Conservation (phyloP, 257 asterid genomes). For the Avicennia marina region DNA sequence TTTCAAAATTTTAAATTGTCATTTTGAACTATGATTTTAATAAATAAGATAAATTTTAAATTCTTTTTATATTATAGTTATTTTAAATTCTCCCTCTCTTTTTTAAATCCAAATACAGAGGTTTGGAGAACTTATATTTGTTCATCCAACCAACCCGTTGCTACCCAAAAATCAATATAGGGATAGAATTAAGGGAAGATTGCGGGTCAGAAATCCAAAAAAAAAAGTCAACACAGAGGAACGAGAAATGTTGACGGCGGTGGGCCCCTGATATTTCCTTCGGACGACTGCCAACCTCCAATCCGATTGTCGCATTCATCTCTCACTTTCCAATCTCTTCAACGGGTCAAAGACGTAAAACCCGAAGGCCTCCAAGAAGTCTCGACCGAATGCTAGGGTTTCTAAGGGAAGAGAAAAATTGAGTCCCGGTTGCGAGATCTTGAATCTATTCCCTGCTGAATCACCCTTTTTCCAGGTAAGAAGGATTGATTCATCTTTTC, state of each 20-base stretch:
- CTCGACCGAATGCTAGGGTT: conserved; percentile 23
- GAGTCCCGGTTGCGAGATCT: neutral
- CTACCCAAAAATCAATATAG: too few species aligned
- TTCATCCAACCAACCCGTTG: too few species aligned
- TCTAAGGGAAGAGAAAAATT: conserved; percentile 14
- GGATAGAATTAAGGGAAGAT: neutral
- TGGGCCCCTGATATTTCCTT: conserved; percentile 27
- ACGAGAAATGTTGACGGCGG: conserved; percentile 11
- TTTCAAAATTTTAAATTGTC: too few species aligned
- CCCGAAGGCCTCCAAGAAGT: conserved; percentile 12
- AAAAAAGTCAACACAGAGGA: conserved; percentile 38
- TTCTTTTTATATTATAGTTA: too few species aligned
- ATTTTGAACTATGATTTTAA: too few species aligned
- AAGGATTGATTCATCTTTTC: neutral
- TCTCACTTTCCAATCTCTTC: conserved; percentile 8
- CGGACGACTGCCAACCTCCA: conserved; percentile 33
- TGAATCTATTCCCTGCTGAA: too few species aligned
- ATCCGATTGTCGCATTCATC: conserved; percentile 28
- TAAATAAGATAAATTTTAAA: too few species aligned
- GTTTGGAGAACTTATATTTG: too few species aligned
- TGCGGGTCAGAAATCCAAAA: neutral
- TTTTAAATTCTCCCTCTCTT: too few species aligned
- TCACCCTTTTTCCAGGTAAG: neutral
- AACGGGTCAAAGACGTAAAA: conserved; percentile 26
- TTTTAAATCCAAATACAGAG: too few species aligned